phyloP scores from a whole-genome alignment of 2,329 filamentous ascomycete genomes.

The Daldinia sp. region DNA sequence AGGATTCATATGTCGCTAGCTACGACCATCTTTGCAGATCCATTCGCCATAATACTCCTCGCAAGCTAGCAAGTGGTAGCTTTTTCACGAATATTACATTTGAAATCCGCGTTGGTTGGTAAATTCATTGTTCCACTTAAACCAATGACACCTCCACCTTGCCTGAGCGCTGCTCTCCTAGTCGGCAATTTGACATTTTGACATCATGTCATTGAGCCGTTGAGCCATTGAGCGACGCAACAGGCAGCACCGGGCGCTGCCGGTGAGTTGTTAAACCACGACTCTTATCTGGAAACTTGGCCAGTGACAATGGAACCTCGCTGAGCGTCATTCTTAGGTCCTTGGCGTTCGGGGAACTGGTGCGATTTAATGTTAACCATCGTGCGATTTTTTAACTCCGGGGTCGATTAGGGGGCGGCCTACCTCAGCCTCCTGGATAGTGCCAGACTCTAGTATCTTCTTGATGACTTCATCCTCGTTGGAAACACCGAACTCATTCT shows the following conservation, averaged over 20 bases:
- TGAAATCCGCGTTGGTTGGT: constrained; percentile 10
- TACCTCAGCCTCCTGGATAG: constrained; percentile 68
- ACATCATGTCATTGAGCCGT: too few species aligned
- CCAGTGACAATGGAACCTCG: constrained; percentile 55
- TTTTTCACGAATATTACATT: constrained; percentile 16
- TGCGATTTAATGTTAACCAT: constrained; percentile 6
- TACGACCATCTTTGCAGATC: constrained; percentile 23
- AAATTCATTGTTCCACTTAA: constrained; percentile 2
- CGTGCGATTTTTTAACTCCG: background rate
- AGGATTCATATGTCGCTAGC: constrained; percentile 28
- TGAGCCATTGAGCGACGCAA: background rate
- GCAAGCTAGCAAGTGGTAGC: constrained; percentile 12
- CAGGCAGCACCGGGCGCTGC: constrained; percentile 9
- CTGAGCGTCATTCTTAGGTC: constrained; percentile 60
- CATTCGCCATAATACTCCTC: constrained; percentile 20
- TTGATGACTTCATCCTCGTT: constrained; percentile 82
- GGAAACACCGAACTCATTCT: constrained; percentile 86
- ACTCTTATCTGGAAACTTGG: constrained; percentile 47
- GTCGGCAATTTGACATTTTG: background rate
- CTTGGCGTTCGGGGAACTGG: constrained; percentile 62
- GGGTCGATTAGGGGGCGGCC: constrained; percentile 23
- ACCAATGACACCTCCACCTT: background rate
- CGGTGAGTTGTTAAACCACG: background rate
- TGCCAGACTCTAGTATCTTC: constrained; percentile 81
- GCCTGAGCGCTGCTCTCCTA: background rate